Evolutionary conservation across 2,329 filamentous ascomycete genomes (phyloP), one percentile per base, ranked within the genome.

Genomic region (Fusarium torreyae): DNA sequence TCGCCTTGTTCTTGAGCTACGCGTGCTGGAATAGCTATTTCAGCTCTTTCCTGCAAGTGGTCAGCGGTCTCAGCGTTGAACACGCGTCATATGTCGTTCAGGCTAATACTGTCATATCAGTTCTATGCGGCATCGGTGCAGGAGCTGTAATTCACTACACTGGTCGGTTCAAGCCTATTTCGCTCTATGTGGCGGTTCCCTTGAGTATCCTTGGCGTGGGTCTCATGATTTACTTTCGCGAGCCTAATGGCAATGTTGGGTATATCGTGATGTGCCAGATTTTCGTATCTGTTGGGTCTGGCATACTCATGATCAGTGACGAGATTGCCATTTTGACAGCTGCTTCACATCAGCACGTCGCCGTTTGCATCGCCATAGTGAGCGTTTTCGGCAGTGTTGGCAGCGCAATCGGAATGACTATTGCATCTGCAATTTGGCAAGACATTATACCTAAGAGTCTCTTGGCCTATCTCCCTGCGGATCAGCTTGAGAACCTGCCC

Each of bases 21-120:
- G 69, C 72, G 6, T 74, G 80, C 22, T 83, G 81, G 81, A 74
- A 74, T 17, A 76, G 72, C 38, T 83, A 76, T 70, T 83, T 83
- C 57, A 74, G 52, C 20, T 83, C 80, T 1, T 79, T 82, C 68
- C 76, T 83, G 1, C 74, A 79, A 15, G 80, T 83, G 3, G 81
- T 81, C 17, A 81, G 77, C 66, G 70, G 79, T 51, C 71, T 78
- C 11, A 70, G 73, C 22, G 70, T 82, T 14, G 76, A 76, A 3
- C 59, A 80, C 15, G 71, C 79, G 0, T 80, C 76, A 1, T 83
- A 81, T 61, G 76, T 82, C 49, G 69, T 68, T 56, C 77, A 79
- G 40, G 80, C 78, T 26, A 81, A 81, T 56, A 75, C 73, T 5
- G 71, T 79, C 26, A 80, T 75, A 9, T 78, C 77, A 0, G 78